Base-by-base conservation (phyloP, 176 grass and related monocot species). In the Oryza brachyantha region DNA sequence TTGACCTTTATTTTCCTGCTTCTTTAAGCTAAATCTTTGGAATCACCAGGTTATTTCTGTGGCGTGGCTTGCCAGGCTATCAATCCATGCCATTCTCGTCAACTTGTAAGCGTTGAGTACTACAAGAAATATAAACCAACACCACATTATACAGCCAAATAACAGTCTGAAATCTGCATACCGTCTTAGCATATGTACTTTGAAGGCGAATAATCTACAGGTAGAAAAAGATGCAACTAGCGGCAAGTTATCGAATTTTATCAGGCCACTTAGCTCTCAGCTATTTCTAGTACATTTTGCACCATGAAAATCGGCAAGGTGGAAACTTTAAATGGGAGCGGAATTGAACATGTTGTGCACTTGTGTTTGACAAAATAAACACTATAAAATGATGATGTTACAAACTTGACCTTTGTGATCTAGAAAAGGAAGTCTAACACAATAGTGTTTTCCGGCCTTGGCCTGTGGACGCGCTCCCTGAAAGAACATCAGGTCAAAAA, bases 381-480 rank as follows among this genome's bases (percentile, higher is more conserved):
- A 63, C 37, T 70, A 43, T 82, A 74, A 65, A 63, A 55, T 74
- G 61, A 10, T 24, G 13, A 52, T 61, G 39, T 29, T 64, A 72
- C 74, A 12, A 21, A 71, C 42, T 19, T 28, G 36, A 48, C 48
- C n/a, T 36, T 5, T 31, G 39, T 37, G 55, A 57, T 57, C 52
- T 57, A 48, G 9, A 27, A 70, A 29, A 57, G 52, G 52, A 57
- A 57, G 11, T 57, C 52, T 52, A 52, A 6, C 19, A 52, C 48
- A 21, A 13, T 19, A 52, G 19, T 21, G 48, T n/a, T n/a, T n/a
- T n/a, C n/a, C n/a, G n/a, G 19, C n/a, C 48, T 52, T 52, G 48
- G 48, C 8, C 19, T n/a, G 48, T 21, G 48, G 16, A 52, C 48
- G 8, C 48, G 48, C 17, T 52, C 48, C 16, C 1, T 8, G 48